These are phyloP conservation scores for Annona cherimola DNA, from an alignment of 164 flowering plant species.

Conservation along the genomic window DNA sequence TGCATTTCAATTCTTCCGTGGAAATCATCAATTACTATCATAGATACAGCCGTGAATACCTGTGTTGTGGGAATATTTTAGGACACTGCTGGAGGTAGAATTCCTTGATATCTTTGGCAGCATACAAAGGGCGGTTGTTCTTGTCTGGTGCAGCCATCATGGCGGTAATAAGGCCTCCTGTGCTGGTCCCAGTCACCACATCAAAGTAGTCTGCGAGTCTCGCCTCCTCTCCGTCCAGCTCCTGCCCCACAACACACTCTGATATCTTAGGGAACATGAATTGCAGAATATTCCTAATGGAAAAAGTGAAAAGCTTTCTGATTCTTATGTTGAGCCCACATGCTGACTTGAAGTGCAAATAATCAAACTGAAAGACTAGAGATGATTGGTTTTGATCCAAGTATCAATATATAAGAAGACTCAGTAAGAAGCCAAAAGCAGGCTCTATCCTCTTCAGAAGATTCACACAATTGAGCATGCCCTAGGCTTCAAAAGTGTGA, in stretches of 20 bases:
- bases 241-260: slow-evolving; percentile 10
- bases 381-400: too few species aligned
- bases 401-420: too few species aligned
- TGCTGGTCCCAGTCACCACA: slow-evolving; percentile 38
- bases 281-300: neutral
- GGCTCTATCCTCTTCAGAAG: too few species aligned
- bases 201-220: slow-evolving; percentile 39
- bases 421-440: too few species aligned
- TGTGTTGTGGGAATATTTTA: slow-evolving; percentile 27
- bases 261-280: neutral
- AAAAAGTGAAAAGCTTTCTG: too few species aligned
- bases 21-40: neutral
- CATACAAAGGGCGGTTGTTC: slow-evolving; percentile 28
- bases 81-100: slow-evolving; percentile 25
- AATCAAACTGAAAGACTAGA: neutral
- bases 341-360: neutral
- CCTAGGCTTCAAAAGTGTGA: too few species aligned
- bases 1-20: neutral
- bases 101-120: slow-evolving; percentile 33
- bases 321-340: neutral
- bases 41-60: neutral
- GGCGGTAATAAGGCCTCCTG: slow-evolving; percentile 34
- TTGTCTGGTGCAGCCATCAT: slow-evolving; percentile 35
- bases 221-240: slow-evolving; percentile 25
- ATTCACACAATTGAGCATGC: too few species aligned